Evolutionary conservation across 2,329 filamentous ascomycete genomes (phyloP), one percentile per base, ranked within the genome.

Genomic region (Fusarium nisikadoi): DNA sequence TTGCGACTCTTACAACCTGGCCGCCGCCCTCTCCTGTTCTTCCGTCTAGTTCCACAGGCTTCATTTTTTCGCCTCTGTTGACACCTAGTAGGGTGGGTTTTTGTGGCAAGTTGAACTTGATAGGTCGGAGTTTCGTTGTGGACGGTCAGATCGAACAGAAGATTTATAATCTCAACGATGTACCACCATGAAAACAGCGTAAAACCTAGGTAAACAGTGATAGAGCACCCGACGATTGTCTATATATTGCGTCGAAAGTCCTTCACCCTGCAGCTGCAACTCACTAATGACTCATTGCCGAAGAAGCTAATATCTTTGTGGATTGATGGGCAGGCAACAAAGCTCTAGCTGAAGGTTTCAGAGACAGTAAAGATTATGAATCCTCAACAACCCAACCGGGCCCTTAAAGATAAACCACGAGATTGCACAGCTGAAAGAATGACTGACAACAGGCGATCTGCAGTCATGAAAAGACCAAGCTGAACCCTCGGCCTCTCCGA

Each of bases 21-120:
- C 89, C 89, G 8, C 89, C 90, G 8, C 90, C 90, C 75, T 91
- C 89, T 2, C 89, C 89, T 0, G 84, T 87, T 17, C 84, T 80
- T 20, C 89, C 89, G 71, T 90, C 88, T 4, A 91, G 78, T 57
- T 84, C 80, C 29, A 90, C 83, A 12, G 77, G 67, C 45, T 81
- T 83, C 74, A 78, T 77, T 27, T 36, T 71, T 23, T 52, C 55
- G 46, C 42, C 49, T 50, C 31, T 47, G 16, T 50, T 33, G 47
- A 49, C 23, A 35, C 17, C 31, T 50, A 23, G n/a, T 35, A 53
- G 33, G 46, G 57, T 57, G 49, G 41, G 43, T 25, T n/a, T 33
- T n/a, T 45, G 63, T 62, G 64, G 65, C 69, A 52, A 74, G 38
- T 35, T 23, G 29, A 29, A 62, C 19, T 39, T 56, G 65, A 52